Conservation (phyloP, 345 rosid species). For the Gossypium arboreum region DNA sequence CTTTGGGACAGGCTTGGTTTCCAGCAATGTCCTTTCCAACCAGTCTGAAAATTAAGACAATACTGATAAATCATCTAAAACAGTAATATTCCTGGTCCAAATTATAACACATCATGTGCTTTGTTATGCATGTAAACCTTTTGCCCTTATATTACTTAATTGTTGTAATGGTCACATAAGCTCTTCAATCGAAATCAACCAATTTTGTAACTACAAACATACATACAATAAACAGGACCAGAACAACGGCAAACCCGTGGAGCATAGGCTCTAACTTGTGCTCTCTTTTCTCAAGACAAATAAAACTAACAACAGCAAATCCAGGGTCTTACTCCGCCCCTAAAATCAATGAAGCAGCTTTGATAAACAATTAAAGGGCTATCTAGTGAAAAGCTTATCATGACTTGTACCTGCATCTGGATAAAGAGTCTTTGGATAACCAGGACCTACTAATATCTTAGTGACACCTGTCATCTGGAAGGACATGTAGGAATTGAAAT, state of each 20-base stretch:
- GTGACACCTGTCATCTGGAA: slow-evolving; percentile 98
- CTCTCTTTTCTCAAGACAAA: not conserved
- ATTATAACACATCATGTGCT: not conserved
- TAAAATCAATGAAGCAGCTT: not conserved
- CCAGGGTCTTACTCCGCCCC: not conserved
- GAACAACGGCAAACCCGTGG: not conserved
- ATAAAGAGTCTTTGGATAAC: slow-evolving; percentile 57
- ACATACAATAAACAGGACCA: not conserved
- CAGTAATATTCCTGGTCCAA: slow-evolving; percentile 3
- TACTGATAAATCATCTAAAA: slow-evolving; percentile 5
- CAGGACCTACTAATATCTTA: slow-evolving; percentile 81
- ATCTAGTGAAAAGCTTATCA: slow-evolving; percentile 12
- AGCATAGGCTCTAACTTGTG: not conserved
- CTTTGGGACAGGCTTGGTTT: slow-evolving; percentile 78
- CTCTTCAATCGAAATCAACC: slow-evolving; percentile 10
- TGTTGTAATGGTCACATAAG: not conserved
- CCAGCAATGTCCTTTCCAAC: slow-evolving; percentile 63
- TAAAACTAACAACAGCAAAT: not conserved
- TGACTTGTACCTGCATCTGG: slow-evolving; percentile 76
- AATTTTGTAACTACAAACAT: not conserved
- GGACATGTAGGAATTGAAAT: slow-evolving; percentile 95
- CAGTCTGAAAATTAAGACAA: slow-evolving; percentile 56
- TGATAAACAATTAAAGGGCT: not conserved
- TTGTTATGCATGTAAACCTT: not conserved
- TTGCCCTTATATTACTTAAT: not conserved